phyloP scores from a whole-genome alignment of 2,329 filamentous ascomycete species.

The Hymenoscyphus scutula region DNA sequence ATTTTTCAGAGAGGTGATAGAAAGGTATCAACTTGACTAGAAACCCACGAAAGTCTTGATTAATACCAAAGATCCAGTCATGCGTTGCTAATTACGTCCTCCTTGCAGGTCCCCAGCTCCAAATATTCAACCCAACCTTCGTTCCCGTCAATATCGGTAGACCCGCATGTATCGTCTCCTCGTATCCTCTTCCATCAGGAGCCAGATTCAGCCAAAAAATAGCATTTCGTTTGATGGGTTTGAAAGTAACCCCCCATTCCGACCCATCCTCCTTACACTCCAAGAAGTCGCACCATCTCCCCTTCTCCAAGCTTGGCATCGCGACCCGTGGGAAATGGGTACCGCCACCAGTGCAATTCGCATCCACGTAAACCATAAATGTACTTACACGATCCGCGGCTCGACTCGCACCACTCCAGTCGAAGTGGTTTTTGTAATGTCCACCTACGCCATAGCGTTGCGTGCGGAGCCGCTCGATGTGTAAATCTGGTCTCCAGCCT shows the following conservation, averaged over 20 bases:
- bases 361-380: slow-evolving; percentile 61
- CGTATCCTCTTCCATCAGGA: slow-evolving; percentile 52
- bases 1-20: neutral
- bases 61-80: neutral
- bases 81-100: slow-evolving; percentile 12
- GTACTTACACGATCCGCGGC: slow-evolving; percentile 48
- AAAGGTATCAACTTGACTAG: neutral
- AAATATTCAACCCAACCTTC: slow-evolving; percentile 63
- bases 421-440: slow-evolving; percentile 59
- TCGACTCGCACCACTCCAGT: slow-evolving; percentile 48
- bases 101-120: slow-evolving; percentile 51
- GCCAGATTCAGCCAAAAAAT: slow-evolving; percentile 62
- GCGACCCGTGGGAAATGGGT: slow-evolving; percentile 57
- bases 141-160: slow-evolving; percentile 53
- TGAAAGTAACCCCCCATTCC: slow-evolving; percentile 52
- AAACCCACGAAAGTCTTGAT: neutral
- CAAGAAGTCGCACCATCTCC: slow-evolving; percentile 55
- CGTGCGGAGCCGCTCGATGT: slow-evolving; percentile 59
- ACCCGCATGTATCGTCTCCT: slow-evolving; percentile 60
- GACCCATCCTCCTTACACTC: slow-evolving; percentile 43
- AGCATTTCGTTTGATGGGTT: slow-evolving; percentile 55
- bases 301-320: slow-evolving; percentile 40
- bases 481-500: slow-evolving; percentile 56
- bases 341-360: slow-evolving; percentile 54
- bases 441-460: slow-evolving; percentile 60